Evolutionary conservation across 805 yeast genomes (phyloP), one percentile per base, ranked within the genome.

Genomic region (Myxozyma geophila): DNA sequence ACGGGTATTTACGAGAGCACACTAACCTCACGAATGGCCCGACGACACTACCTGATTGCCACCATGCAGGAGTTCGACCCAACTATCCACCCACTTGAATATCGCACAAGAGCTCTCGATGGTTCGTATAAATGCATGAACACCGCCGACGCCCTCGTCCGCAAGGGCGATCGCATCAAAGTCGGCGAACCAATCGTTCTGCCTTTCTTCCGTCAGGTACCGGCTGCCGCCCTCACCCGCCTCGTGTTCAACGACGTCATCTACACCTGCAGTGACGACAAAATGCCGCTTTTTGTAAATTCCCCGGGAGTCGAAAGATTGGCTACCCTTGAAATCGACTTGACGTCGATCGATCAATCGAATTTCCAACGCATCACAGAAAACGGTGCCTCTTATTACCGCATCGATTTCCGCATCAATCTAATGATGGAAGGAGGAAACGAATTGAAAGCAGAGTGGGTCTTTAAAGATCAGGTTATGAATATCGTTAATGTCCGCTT

Each of bases 391-490:
- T 17, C 50, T 15, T 64, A 13, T 40, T 65, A 60, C 44, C 53
- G 59, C n/a, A 60, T 66, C 10, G 17, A 43, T n/a, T 66, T 64
- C 39, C 55, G 52, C 6, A 50, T 66, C 19, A 51, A 28, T 39
- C 35, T 64, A 19, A 47, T 55, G 2, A 54, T 64, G 43, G 69
- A 66, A 15, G 69, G 68, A 7, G 69, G 68, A 6, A 56, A 62
- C 19, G 69, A 64, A 51, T 7, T 66, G 41, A 43, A 60, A 13
- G 69, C 69, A 7, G 63, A 63, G 39, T 58, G 46, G 61, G 46
- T 60, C 6, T 63, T 57, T 33, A 39, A 36, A 9, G 58, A 57
- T 4, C n/a, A 48, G 36, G 55, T 57, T 47, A 37, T 65, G 58
- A 64, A 64, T 33, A 54, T 43, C 17, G 68, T 60, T 19, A 39